Percentiles rank a stretch among this genome's conserved stretches.
phyloP scores from a whole-genome alignment of 2,329 filamentous ascomycete genomes.

The Pseudogymnoascus verrucosus region DNA sequence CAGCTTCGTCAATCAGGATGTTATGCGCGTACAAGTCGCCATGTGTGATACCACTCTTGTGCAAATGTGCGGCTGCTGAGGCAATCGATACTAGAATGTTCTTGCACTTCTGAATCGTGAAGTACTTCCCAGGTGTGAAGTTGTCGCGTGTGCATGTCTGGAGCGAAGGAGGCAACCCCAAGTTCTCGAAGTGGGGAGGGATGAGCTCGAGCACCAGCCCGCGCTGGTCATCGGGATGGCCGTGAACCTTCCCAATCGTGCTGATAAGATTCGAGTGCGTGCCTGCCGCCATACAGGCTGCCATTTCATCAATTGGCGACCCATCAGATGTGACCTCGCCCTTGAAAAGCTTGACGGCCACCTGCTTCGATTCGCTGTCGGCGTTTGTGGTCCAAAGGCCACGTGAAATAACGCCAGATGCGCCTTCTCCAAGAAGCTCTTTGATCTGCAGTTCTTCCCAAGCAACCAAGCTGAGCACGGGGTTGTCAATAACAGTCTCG shows the following conservation, averaged over 20 bases:
- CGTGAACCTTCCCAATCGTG: conserved; percentile 36
- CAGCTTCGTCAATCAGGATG: conserved; percentile 34
- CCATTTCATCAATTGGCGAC: conserved; percentile 41
- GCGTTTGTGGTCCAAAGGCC: conserved; percentile 28
- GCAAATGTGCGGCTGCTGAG: conserved; percentile 36
- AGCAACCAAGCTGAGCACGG: conserved; percentile 30
- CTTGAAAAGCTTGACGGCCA: conserved; percentile 42
- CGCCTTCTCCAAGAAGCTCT: conserved; percentile 36
- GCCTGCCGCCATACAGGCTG: conserved; percentile 38
- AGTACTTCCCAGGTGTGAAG: conserved; percentile 27
- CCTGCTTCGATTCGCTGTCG: conserved; percentile 27
- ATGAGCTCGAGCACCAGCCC: conserved; percentile 42
- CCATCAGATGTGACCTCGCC: conserved; percentile 41
- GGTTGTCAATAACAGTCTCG: conserved; percentile 13
- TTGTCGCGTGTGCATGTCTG: conserved; percentile 39
- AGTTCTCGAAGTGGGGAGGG: conserved; percentile 34
- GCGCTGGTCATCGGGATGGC: conserved; percentile 32
- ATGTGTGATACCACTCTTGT: conserved; percentile 36
- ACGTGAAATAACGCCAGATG: conserved; percentile 39
- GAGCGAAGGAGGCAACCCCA: conserved; percentile 38
- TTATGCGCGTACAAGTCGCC: conserved; percentile 43
- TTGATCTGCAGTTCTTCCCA: conserved; percentile 36
- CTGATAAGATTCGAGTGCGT: conserved; percentile 39
- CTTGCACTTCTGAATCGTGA: conserved; percentile 28
- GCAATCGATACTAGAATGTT: conserved; percentile 35